These are phyloP conservation scores for Echeveria elegans DNA, from an alignment of 164 flowering plant species.

Conservation along the genomic window DNA sequence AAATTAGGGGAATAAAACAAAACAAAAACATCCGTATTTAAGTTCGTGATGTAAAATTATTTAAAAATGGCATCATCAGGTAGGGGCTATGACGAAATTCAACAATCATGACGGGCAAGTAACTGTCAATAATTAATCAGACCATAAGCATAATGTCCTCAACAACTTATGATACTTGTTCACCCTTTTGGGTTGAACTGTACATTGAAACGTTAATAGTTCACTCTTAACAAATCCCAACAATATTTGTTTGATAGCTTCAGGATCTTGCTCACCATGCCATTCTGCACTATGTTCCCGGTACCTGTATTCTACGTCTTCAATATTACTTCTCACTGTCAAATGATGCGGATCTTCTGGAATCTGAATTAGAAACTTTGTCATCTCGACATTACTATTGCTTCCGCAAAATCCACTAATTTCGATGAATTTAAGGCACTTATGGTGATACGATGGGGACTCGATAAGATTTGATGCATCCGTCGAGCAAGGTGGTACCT, in stretches of 20 bases:
- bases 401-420: neutral
- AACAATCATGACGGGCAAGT: no score
- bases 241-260: neutral
- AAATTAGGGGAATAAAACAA: no score
- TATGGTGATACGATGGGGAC: neutral
- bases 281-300: neutral
- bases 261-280: neutral
- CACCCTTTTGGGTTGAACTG: no score
- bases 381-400: neutral
- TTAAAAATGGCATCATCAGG: no score
- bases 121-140: no score
- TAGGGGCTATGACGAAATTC: no score
- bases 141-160: no score
- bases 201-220: neutral
- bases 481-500: neutral
- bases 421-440: neutral
- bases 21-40: no score
- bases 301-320: neutral
- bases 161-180: no score
- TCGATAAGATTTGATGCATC: neutral
- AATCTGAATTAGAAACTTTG: neutral
- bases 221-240: neutral
- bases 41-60: no score
- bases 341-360: neutral
- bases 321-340: neutral